Evolutionary conservation across 2,329 filamentous ascomycete species (phyloP).

Genomic region (Cordyceps tenuipes): DNA sequence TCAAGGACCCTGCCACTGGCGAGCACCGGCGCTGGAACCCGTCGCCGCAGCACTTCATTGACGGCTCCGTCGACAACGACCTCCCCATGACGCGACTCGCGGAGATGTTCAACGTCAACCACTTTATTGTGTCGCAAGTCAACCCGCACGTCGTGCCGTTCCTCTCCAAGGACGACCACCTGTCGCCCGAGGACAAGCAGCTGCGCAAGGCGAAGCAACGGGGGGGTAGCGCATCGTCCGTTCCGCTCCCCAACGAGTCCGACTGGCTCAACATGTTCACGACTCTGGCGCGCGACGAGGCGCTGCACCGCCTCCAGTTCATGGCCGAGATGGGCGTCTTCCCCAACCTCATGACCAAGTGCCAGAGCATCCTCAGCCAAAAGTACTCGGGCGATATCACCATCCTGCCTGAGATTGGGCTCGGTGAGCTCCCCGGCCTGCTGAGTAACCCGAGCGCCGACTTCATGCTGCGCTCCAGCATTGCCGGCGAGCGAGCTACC

Average conservation of each 20-base stretch:
- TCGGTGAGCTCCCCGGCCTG: constrained; percentile 65
- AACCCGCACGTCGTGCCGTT: constrained; percentile 93
- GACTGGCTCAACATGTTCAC: constrained; percentile 61
- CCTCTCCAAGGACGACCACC: constrained; percentile 62
- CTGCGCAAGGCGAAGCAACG: constrained; percentile 19
- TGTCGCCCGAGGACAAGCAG: constrained; percentile 29
- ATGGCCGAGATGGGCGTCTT: constrained; percentile 74
- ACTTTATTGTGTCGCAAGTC: constrained; percentile 95
- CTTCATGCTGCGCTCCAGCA: constrained; percentile 74
- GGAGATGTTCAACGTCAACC: constrained; percentile 97
- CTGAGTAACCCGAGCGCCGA: constrained; percentile 76
- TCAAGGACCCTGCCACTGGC: constrained; percentile 77
- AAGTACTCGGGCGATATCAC: constrained; percentile 94
- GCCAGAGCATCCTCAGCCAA: constrained; percentile 74
- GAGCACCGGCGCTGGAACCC: constrained; percentile 77
- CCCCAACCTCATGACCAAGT: constrained; percentile 69
- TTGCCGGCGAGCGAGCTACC: constrained; percentile 75
- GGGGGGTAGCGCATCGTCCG: no score
- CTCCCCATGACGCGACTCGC: constrained; percentile 82
- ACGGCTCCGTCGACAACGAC: constrained; percentile 91
- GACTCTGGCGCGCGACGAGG: constrained; percentile 68
- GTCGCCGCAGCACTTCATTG: constrained; percentile 78
- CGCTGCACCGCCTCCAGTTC: constrained; percentile 71
- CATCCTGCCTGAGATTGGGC: constrained; percentile 72
- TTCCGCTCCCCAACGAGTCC: constrained; percentile 28